Conservation (phyloP, 352 stramenopile species). For the Phytopythium ostracodes region DNA sequence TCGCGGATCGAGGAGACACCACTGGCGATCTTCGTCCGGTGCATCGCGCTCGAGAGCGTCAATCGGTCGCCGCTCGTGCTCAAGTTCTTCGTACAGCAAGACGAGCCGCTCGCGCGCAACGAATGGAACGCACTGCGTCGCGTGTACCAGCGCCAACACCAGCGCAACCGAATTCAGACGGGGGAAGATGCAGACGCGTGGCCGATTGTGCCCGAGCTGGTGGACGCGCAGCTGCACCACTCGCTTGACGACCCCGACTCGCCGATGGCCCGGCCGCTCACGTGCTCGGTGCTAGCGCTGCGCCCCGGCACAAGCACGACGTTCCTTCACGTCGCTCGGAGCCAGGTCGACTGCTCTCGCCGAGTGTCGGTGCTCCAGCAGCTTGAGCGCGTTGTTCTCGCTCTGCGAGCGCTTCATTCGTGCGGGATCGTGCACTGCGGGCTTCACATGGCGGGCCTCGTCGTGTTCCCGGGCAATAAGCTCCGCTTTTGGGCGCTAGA, state of each 20-base stretch:
- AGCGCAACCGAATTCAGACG: not conserved
- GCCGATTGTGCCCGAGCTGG: slow-evolving; percentile 30
- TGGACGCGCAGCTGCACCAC: slow-evolving; percentile 34
- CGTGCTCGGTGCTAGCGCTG: slow-evolving; percentile 31
- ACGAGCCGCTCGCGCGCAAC: slow-evolving; percentile 37
- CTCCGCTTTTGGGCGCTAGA: slow-evolving; percentile 54
- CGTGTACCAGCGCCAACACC: slow-evolving; percentile 26
- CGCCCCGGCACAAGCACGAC: slow-evolving; percentile 35
- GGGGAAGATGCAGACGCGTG: slow-evolving; percentile 10
- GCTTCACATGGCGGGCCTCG: slow-evolving; percentile 36
- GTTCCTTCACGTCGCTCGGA: slow-evolving; percentile 29
- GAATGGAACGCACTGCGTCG: slow-evolving; percentile 52
- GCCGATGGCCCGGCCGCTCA: slow-evolving; percentile 3
- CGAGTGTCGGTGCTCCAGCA: slow-evolving; percentile 28
- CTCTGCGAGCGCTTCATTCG: slow-evolving; percentile 40
- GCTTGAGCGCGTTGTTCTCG: slow-evolving; percentile 31
- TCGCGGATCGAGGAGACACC: slow-evolving; percentile 34
- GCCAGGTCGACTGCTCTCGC: slow-evolving; percentile 24
- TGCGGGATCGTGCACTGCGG: slow-evolving; percentile 50
- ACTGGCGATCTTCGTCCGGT: slow-evolving; percentile 38
- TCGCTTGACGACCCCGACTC: slow-evolving; percentile 18
- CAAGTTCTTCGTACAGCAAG: slow-evolving; percentile 61
- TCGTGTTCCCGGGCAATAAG: slow-evolving; percentile 27
- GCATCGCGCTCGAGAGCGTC: slow-evolving; percentile 6
- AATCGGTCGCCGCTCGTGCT: slow-evolving; percentile 19